Conservation (phyloP, 1,139 yeast species). For the Taiozyma sp. region DNA sequence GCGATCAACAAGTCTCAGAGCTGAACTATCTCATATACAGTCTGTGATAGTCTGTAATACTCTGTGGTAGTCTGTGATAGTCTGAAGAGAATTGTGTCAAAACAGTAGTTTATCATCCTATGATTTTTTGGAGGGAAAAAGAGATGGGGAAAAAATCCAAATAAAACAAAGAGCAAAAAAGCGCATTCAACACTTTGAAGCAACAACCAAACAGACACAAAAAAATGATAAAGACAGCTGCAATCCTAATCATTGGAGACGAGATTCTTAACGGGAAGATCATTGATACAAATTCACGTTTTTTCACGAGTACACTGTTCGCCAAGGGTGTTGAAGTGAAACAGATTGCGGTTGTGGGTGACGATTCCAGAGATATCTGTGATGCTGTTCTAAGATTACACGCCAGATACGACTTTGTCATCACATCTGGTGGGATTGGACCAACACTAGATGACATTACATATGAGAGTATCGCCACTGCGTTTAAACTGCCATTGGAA, state of each 20-base stretch:
- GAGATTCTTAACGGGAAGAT: conserved; percentile 88
- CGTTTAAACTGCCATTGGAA: conserved; percentile 45
- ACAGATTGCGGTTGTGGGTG: conserved; percentile 70
- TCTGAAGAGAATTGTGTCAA: too few relatives aligned
- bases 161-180: not conserved
- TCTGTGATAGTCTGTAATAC: too few relatives aligned
- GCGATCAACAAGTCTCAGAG: too few relatives aligned
- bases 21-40: too few relatives aligned
- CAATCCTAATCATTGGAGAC: conserved; percentile 53
- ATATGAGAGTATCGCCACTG: conserved; percentile 62
- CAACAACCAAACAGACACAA: not conserved
- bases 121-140: too few relatives aligned
- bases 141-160: not conserved
- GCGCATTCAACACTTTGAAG: not conserved
- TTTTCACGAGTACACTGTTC: conserved; percentile 68
- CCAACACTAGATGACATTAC: conserved; percentile 91
- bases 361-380: conserved; percentile 60
- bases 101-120: too few relatives aligned
- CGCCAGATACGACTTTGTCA: conserved; percentile 55
- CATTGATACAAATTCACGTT: conserved; percentile 67
- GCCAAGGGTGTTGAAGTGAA: conserved; percentile 56
- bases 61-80: too few relatives aligned
- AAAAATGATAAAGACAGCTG: conserved; percentile 4
- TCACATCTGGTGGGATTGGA: conserved; percentile 82
- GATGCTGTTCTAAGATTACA: conserved; percentile 44